phyloP scores from a whole-genome alignment of 768 basidiomycete species.

The Agaricus blazei region DNA sequence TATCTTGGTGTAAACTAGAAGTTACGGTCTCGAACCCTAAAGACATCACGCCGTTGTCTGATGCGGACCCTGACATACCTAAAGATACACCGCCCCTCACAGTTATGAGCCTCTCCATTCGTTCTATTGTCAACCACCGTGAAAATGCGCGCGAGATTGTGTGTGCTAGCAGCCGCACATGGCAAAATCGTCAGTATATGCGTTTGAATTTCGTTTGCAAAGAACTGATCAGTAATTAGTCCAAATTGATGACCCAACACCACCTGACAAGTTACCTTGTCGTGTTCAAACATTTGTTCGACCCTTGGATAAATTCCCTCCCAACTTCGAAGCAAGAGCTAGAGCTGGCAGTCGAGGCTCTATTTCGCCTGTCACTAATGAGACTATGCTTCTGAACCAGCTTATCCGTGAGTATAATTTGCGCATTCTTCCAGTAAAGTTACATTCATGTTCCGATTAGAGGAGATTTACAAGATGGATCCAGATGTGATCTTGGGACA shows the following conservation, averaged over 20 bases:
- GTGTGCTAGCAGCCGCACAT: constrained; percentile 77
- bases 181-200: constrained; percentile 53
- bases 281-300: constrained; percentile 85
- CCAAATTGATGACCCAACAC: constrained; percentile 86
- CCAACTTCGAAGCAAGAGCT: constrained; percentile 72
- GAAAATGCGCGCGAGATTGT: constrained; percentile 95
- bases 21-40: constrained; percentile 80
- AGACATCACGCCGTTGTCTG: constrained; percentile 77
- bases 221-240: constrained; percentile 38
- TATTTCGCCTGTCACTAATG: constrained; percentile 74
- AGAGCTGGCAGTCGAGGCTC: constrained; percentile 57
- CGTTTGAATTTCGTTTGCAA: not conserved
- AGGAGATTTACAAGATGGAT: constrained; percentile 77
- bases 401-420: constrained; percentile 55
- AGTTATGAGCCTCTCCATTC: constrained; percentile 80
- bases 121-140: constrained; percentile 90
- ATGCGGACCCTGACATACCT: constrained; percentile 63
- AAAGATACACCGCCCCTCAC: constrained; percentile 86
- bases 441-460: constrained; percentile 27
- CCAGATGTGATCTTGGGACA: constrained; percentile 95
- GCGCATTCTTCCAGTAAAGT: not conserved
- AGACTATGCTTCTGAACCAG: constrained; percentile 79
- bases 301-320: constrained; percentile 83
- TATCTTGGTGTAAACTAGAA: constrained; percentile 97
- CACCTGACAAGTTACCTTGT: constrained; percentile 82